Percentiles rank a stretch among this genome's conserved stretches.
Conservation (phyloP, 208 protist species). For the Trypanosoma platydactyli region DNA sequence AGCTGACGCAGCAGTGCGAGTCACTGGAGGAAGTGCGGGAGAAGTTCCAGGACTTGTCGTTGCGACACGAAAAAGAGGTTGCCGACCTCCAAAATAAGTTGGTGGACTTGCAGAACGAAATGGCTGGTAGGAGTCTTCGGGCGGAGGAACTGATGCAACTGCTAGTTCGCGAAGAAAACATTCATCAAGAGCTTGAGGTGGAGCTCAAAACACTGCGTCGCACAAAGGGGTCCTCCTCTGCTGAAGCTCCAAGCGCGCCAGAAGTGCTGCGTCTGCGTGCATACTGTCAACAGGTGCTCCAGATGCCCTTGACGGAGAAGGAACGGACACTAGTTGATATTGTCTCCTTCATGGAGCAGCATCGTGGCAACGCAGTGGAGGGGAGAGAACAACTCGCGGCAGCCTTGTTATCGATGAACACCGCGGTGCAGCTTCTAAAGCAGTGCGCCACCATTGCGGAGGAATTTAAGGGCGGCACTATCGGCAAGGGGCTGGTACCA, state of each 20-base stretch:
- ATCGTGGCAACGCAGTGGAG: neutral
- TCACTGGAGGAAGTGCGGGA: neutral
- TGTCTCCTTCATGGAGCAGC: conserved; percentile 18
- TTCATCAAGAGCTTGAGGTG: conserved; percentile 10
- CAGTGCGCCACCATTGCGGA: conserved; percentile 9
- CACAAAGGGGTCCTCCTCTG: neutral
- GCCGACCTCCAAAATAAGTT: conserved; percentile 13
- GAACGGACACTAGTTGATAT: conserved; percentile 18
- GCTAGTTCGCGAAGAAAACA: conserved; percentile 24
- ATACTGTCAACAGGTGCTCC: conserved; percentile 7
- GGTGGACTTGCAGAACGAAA: conserved; percentile 18
- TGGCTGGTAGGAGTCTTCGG: conserved; percentile 8
- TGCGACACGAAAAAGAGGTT: neutral
- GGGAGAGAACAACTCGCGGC: conserved; percentile 12
- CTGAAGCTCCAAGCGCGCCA: neutral
- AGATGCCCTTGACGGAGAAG: conserved; percentile 12
- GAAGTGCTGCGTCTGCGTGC: conserved; percentile 14
- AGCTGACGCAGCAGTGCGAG: conserved; percentile 3
- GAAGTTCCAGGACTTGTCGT: neutral
- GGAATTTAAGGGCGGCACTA: neutral
- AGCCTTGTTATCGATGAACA: conserved; percentile 14
- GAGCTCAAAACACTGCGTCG: conserved; percentile 4
- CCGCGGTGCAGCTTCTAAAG: conserved; percentile 15
- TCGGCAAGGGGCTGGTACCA: neutral
- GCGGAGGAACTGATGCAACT: conserved; percentile 20